Conservation (phyloP, 139 green algal genomes). For the Penium margaritaceum region DNA sequence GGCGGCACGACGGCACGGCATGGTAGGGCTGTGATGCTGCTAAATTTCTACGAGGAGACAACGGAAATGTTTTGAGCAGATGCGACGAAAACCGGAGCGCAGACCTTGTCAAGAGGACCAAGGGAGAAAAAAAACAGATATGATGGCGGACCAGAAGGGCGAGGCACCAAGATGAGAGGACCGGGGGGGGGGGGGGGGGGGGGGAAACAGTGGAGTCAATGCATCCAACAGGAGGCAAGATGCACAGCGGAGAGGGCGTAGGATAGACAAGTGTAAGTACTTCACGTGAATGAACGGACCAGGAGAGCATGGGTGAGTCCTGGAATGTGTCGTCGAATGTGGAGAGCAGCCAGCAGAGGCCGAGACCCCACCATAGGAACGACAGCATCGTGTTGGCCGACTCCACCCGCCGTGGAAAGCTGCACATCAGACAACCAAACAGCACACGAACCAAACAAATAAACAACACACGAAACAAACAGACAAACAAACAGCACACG, state of each 20-base stretch:
- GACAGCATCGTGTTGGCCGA: constrained; percentile 26
- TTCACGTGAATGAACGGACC: background rate
- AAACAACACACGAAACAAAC: too few relatives aligned
- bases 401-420: constrained; percentile 12
- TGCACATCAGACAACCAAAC: too few relatives aligned
- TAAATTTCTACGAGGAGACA: too few relatives aligned
- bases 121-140: background rate
- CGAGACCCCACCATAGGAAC: constrained; percentile 23
- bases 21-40: too few relatives aligned
- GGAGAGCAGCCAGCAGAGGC: constrained; percentile 20
- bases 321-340: constrained; percentile 7
- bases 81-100: too few relatives aligned
- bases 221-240: background rate
- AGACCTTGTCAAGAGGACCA: background rate
- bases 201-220: background rate
- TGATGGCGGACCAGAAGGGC: background rate
- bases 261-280: too few relatives aligned
- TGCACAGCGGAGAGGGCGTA: too few relatives aligned
- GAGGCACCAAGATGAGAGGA: background rate
- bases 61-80: too few relatives aligned
- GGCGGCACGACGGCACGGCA: too few relatives aligned
- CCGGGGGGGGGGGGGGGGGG: background rate
- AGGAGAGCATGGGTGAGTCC: constrained; percentile 22
- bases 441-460: too few relatives aligned
- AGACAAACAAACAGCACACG: too few relatives aligned